Evolutionary conservation across 495 filamentous ascomycete genomes (phyloP), one percentile per base, ranked within the genome.

Genomic region (Penicillium nucicola): DNA sequence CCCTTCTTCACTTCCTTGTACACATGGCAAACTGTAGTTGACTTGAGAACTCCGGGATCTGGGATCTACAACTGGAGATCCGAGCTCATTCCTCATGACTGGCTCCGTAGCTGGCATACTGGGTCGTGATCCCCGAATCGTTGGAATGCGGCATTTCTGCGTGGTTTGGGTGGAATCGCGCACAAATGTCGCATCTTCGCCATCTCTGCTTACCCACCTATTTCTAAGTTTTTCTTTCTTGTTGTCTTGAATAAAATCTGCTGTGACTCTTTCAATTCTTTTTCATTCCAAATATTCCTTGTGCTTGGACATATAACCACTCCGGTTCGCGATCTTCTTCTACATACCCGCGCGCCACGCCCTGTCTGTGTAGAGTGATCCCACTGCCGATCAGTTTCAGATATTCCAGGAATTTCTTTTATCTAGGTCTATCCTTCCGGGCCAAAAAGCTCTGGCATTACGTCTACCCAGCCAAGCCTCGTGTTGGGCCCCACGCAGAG

Each of bases 101-200:
- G n/a, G 13, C 17, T 17, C 20, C 4, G 10, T 17, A 4, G 6
- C 28, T 23, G 39, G 25, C 46, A 40, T 39, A 32, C 5, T 14
- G 44, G 35, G 39, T 14, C 56, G 50, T 59, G 42, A 17, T 43
- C 13, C 23, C 50, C 37, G 38, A 48, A 48, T 40, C 10, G 18
- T 33, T 62, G 60, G 68, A 66, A 66, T 74, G 72, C 67, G 72
- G 55, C 50, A 70, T 70, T 75, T 75, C 66, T 74, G 72, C 72
- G 69, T 65, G 20, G 45, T 60, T 63, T 57, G 57, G 53, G 44
- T 42, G 28, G 45, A 20, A 53, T 41, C 48, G 48, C 69, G 71
- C 71, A 71, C 60, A 74, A 74, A 72, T 61, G 30, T 30, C 71
- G 62, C 71, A 70, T 61, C 46, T 38, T 39, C 25, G 42, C 46